phyloP scores from a whole-genome alignment of 2,329 filamentous ascomycete species.

The Arthrobotrys sinensis region DNA sequence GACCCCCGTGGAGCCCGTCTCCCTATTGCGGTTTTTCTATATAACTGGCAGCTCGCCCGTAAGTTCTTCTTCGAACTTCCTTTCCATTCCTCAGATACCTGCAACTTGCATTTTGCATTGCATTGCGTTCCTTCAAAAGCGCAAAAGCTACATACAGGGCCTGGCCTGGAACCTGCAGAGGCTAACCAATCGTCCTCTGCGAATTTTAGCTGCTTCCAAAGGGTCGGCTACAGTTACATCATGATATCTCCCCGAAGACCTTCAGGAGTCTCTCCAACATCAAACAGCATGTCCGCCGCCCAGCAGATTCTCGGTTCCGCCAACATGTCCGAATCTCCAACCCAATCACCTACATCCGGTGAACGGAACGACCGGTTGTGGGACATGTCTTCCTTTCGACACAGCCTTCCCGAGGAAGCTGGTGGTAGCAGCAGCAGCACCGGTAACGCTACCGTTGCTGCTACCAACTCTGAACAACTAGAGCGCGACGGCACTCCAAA shows the following conservation, averaged over 20 bases:
- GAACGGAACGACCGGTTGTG: slow-evolving; percentile 53
- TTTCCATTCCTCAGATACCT: slow-evolving; percentile 10
- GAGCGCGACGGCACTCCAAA: neutral
- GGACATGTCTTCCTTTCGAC: slow-evolving; percentile 46
- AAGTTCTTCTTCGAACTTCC: slow-evolving; percentile 14
- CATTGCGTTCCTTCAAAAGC: slow-evolving; percentile 13
- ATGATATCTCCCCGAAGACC: slow-evolving; percentile 59
- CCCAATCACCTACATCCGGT: slow-evolving; percentile 47
- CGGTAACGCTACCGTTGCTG: neutral
- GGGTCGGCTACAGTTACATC: slow-evolving; percentile 28
- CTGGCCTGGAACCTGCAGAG: neutral
- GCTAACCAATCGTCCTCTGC: slow-evolving; percentile 25
- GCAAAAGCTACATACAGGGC: neutral
- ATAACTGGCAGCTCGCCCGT: slow-evolving; percentile 26
- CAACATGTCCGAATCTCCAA: slow-evolving; percentile 51
- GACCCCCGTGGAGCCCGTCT: slow-evolving; percentile 22
- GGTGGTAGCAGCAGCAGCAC: slow-evolving; percentile 1
- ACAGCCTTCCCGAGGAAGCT: slow-evolving; percentile 31
- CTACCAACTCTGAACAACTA: slow-evolving; percentile 7
- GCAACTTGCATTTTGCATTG: slow-evolving; percentile 5
- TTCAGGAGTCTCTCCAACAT: slow-evolving; percentile 53
- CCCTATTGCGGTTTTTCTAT: slow-evolving; percentile 15
- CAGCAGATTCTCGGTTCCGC: slow-evolving; percentile 54
- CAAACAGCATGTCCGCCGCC: slow-evolving; percentile 54
- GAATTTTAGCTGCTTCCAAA: slow-evolving; percentile 10